Evolutionary conservation across 305 asterid species (phyloP).

Genomic region (Fraxinus sp.): DNA sequence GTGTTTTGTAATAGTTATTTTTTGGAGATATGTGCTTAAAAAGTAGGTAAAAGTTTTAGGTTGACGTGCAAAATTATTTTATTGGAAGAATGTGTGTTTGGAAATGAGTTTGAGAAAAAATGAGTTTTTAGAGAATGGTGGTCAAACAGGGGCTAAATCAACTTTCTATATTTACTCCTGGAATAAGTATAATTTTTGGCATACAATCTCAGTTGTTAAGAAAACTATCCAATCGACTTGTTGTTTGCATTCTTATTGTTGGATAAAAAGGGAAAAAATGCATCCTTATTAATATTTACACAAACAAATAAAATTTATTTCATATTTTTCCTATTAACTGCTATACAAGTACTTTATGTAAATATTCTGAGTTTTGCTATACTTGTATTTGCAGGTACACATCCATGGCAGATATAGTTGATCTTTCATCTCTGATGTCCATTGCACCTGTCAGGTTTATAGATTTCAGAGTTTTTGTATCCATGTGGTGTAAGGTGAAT

Average conservation of each 20-base stretch:
- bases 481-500: slow-evolving; percentile 67
- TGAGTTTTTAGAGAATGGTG: background rate
- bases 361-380: slow-evolving; percentile 16
- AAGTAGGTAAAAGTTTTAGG: too few species aligned
- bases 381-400: slow-evolving; percentile 56
- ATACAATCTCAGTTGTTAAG: background rate
- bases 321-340: slow-evolving; percentile 3
- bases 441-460: slow-evolving; percentile 53
- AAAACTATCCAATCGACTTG: background rate
- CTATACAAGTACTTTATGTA: background rate
- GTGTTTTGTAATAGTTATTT: background rate
- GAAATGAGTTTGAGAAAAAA: background rate
- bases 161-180: background rate
- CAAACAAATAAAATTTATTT: slow-evolving; percentile 9
- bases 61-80: background rate
- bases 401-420: slow-evolving; percentile 75
- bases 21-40: background rate
- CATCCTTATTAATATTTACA: background rate
- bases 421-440: slow-evolving; percentile 57
- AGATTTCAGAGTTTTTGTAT: slow-evolving; percentile 69
- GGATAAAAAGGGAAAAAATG: background rate
- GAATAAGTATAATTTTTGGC: background rate
- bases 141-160: background rate
- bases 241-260: slow-evolving; percentile 2
- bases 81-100: background rate